Evolutionary conservation across 495 filamentous ascomycete species (phyloP).

Genomic region (Emericellopsis terricola): DNA sequence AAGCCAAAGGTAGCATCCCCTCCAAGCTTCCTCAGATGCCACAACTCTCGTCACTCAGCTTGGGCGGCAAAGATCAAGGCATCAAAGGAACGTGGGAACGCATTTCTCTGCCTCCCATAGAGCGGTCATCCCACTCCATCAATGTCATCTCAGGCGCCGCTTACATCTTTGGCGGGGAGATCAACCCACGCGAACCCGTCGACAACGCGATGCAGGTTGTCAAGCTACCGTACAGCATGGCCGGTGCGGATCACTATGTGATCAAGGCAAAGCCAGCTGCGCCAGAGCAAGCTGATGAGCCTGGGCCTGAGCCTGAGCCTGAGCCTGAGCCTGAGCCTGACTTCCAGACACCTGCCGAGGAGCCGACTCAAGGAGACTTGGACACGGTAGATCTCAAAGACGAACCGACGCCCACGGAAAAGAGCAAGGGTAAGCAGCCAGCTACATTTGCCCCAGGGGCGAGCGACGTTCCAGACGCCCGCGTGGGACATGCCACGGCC

Average conservation of each 20-base stretch:
- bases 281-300: slow-evolving; percentile 5
- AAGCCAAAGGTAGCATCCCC: slow-evolving; percentile 17
- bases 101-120: slow-evolving; percentile 33
- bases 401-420: background rate
- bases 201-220: slow-evolving; percentile 57
- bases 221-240: slow-evolving; percentile 33
- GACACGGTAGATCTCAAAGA: slow-evolving; percentile 9
- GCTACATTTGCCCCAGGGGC: slow-evolving; percentile 4
- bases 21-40: slow-evolving; percentile 8
- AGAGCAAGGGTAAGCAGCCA: slow-evolving; percentile 11
- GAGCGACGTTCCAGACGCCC: slow-evolving; percentile 24
- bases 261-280: slow-evolving; percentile 25
- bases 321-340: background rate
- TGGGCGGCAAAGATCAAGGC: slow-evolving; percentile 4
- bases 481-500: slow-evolving; percentile 39
- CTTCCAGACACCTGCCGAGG: slow-evolving; percentile 8
- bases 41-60: slow-evolving; percentile 5
- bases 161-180: slow-evolving; percentile 53
- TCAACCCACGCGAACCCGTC: slow-evolving; percentile 28
- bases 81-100: slow-evolving; percentile 42
- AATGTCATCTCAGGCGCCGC: slow-evolving; percentile 46
- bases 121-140: slow-evolving; percentile 51
- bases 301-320: slow-evolving; percentile 12
- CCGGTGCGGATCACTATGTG: slow-evolving; percentile 36
- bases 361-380: slow-evolving; percentile 16